Percentiles rank a stretch among this genome's conserved stretches.
phyloP scores from a whole-genome alignment of 805 yeast genomes.

The Saccharomycopsis capsularis region DNA sequence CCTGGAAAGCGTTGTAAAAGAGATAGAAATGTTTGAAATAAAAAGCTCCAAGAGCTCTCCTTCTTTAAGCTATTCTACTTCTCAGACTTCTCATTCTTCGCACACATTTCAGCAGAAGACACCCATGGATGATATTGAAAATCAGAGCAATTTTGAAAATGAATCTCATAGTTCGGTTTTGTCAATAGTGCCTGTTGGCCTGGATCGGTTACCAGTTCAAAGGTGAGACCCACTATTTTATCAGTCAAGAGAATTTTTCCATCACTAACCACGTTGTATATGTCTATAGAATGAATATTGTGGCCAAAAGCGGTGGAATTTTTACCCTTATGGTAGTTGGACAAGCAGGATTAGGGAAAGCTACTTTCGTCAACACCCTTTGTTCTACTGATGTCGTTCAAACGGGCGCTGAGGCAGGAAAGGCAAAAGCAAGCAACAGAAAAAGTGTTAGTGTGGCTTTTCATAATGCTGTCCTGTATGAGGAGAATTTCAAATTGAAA shows the following conservation, averaged over 20 bases:
- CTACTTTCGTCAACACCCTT: constrained; percentile 84
- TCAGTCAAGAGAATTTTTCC: no score
- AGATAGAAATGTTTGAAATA: no score
- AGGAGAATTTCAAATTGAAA: constrained; percentile 50
- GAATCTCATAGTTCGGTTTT: no score
- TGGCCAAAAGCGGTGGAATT: constrained; percentile 26
- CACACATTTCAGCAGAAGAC: no score
- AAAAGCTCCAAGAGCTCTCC: no score
- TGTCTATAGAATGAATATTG: constrained; percentile 16
- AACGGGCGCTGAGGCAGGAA: constrained; percentile 23
- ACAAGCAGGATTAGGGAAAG: constrained; percentile 59
- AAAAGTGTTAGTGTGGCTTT: neutral
- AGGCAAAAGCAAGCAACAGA: neutral
- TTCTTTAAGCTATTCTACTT: no score
- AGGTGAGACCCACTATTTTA: no score
- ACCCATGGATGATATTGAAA: no score
- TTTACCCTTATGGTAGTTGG: constrained; percentile 87
- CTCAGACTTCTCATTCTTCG: no score
- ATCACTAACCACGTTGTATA: no score
- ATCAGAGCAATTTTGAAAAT: no score
- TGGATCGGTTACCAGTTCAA: constrained; percentile 13
- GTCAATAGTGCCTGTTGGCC: constrained; percentile 8
- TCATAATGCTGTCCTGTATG: constrained; percentile 39
- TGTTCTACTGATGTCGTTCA: constrained; percentile 61
- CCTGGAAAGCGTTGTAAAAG: no score